phyloP scores from a whole-genome alignment of 371 early-diverging fungal genomes.

The Apophysomyces elegans region DNA sequence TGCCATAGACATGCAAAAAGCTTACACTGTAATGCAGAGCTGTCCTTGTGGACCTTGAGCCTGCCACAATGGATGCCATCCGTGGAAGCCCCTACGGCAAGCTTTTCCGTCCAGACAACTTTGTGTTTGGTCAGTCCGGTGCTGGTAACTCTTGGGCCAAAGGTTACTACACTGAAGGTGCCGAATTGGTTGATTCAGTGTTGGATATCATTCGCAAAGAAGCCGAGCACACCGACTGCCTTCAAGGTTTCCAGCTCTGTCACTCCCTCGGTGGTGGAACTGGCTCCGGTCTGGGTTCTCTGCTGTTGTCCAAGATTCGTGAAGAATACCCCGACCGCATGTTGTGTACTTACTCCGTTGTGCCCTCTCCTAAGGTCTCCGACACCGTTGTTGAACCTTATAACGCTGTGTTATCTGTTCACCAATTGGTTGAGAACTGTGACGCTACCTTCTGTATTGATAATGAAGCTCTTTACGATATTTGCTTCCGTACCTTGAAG shows the following conservation, averaged over 20 bases:
- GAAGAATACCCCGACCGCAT: constrained; percentile 95
- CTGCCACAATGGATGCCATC: constrained; percentile 98
- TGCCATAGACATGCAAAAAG: no score
- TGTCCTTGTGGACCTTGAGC: constrained; percentile 98
- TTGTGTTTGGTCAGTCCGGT: constrained; percentile 85
- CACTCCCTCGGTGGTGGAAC: constrained; percentile 93
- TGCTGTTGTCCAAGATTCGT: constrained; percentile 86
- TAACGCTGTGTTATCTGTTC: constrained; percentile 86
- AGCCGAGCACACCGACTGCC: constrained; percentile 81
- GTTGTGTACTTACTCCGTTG: constrained; percentile 92
- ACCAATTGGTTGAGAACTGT: constrained; percentile 89
- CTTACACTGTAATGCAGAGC: constrained; percentile 60
- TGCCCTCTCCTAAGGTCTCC: constrained; percentile 92
- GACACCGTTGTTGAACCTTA: constrained; percentile 95
- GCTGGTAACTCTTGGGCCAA: constrained; percentile 96
- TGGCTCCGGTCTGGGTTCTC: constrained; percentile 88
- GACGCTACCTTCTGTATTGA: constrained; percentile 99
- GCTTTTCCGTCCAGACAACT: constrained; percentile 89
- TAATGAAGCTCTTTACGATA: constrained; percentile 95
- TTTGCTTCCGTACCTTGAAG: constrained; percentile 88
- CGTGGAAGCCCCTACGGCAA: constrained; percentile 69
- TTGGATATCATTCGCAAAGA: constrained; percentile 87
- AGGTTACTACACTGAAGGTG: constrained; percentile 93
- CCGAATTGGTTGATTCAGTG: constrained; percentile 83
- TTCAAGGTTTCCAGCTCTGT: constrained; percentile 89